A percentile compares a stretch with the other conserved stretches of the same genome.
Conservation (phyloP, 2,329 filamentous ascomycete species). For the Sarocladium strictum region DNA sequence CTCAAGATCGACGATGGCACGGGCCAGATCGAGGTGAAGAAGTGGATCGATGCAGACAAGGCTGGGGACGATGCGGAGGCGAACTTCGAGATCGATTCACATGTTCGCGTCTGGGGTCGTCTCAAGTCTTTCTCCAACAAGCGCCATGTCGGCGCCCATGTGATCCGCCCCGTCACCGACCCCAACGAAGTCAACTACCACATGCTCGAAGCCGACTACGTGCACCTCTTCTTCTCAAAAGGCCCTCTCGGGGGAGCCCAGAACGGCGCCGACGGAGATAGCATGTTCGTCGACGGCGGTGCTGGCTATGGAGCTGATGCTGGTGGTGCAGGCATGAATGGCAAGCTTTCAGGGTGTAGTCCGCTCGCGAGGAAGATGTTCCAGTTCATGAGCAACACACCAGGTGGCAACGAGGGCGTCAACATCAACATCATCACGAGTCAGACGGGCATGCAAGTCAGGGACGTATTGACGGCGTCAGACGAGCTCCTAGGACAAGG, state of each 20-base stretch:
- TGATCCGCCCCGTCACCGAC: conserved; percentile 71
- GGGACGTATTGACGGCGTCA: conserved; percentile 68
- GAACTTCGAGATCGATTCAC: conserved; percentile 64
- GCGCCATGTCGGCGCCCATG: conserved; percentile 71
- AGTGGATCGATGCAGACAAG: conserved; percentile 68
- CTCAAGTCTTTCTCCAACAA: conserved; percentile 82
- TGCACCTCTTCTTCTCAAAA: conserved; percentile 77
- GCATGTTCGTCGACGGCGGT: conserved; percentile 52
- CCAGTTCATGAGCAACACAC: conserved; percentile 58
- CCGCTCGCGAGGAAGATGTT: conserved; percentile 63
- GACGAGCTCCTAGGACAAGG: conserved; percentile 73
- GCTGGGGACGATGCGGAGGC: conserved; percentile 29
- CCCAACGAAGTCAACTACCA: conserved; percentile 94
- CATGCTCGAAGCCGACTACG: conserved; percentile 80
- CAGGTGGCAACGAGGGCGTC: conserved; percentile 74
- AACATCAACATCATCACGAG: conserved; percentile 73
- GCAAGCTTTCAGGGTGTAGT: conserved; percentile 44
- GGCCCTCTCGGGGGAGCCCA: conserved; percentile 47
- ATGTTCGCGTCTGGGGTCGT: conserved; percentile 80
- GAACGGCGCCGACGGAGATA: conserved; percentile 36
- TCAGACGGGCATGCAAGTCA: conserved; percentile 56
- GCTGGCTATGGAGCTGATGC: conserved; percentile 31
- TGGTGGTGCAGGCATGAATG: conserved; percentile 31
- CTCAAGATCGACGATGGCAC: conserved; percentile 96
- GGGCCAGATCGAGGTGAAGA: conserved; percentile 83